These are phyloP conservation scores for Penicillium pulvis DNA, from an alignment of 495 filamentous ascomycete genomes.

Conservation along the genomic window DNA sequence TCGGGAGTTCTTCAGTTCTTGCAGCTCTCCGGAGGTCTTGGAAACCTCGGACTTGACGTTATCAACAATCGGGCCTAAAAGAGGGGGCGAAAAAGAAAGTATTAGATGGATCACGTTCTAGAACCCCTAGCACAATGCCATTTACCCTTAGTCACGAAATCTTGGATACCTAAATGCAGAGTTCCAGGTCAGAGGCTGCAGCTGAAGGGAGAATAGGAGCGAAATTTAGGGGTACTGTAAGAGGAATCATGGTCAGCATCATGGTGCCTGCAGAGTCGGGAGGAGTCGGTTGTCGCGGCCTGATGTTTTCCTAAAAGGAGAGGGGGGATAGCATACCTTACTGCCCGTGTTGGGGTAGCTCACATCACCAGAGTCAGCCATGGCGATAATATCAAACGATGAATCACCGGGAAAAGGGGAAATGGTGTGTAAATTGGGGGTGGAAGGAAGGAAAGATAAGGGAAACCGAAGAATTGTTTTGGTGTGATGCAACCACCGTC, in stretches of 20 bases:
- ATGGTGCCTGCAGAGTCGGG: slow-evolving; percentile 6
- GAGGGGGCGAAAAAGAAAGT: slow-evolving; percentile 2
- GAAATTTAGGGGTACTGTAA: slow-evolving; percentile 12
- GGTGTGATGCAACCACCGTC: slow-evolving; percentile 24
- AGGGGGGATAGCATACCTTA: slow-evolving; percentile 40
- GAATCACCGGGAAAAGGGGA: slow-evolving; percentile 1
- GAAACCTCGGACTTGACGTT: slow-evolving; percentile 71
- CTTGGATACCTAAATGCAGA: slow-evolving; percentile 25
- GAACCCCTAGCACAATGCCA: slow-evolving; percentile 8
- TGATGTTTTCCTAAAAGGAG: not conserved
- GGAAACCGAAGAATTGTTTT: slow-evolving; percentile 18
- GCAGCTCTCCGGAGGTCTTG: slow-evolving; percentile 73
- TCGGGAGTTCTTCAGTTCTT: slow-evolving; percentile 71
- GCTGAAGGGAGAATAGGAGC: not conserved
- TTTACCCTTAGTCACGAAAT: slow-evolving; percentile 39
- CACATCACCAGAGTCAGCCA: slow-evolving; percentile 41
- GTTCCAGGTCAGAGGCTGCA: slow-evolving; percentile 19
- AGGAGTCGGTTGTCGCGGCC: slow-evolving; percentile 15
- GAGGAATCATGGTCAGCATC: slow-evolving; percentile 16
- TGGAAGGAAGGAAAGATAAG: slow-evolving; percentile 22
- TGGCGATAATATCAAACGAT: slow-evolving; percentile 15
- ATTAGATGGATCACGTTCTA: slow-evolving; percentile 37
- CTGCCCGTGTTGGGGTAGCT: slow-evolving; percentile 46
- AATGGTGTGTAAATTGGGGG: slow-evolving; percentile 22
- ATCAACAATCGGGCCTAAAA: slow-evolving; percentile 72